phyloP scores from a whole-genome alignment of 2,329 filamentous ascomycete genomes.

The Coniochaeta hoffmannii region DNA sequence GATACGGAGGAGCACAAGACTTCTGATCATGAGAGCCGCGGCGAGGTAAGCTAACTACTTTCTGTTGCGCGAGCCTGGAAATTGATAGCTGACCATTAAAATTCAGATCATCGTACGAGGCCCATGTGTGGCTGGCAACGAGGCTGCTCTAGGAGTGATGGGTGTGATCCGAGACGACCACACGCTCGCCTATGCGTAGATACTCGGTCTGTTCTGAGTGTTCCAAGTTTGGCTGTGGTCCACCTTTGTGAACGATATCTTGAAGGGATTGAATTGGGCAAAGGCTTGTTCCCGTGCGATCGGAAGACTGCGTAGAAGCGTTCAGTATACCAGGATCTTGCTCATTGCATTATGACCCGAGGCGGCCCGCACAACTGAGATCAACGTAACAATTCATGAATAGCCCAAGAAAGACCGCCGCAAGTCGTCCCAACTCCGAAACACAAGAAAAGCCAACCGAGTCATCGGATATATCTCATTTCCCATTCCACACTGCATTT shows the following conservation, averaged over 20 bases:
- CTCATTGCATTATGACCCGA: not conserved
- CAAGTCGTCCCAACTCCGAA: not conserved
- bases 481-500: not conserved
- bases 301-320: not conserved
- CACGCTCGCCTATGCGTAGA: conserved; percentile 53
- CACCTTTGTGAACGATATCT: not conserved
- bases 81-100: conserved; percentile 8
- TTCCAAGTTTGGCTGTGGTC: not conserved
- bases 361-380: not conserved
- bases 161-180: conserved; percentile 65
- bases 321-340: not conserved
- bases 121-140: conserved; percentile 63
- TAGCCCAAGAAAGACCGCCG: not conserved
- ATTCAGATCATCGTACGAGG: conserved; percentile 62
- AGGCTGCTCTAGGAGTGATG: conserved; percentile 54
- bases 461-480: not conserved
- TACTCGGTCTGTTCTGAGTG: not conserved
- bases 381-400: not conserved
- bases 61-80: not conserved
- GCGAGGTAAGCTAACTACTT: conserved; percentile 46
- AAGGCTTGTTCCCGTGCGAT: not conserved
- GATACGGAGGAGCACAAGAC: conserved; percentile 55
- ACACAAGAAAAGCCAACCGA: not conserved
- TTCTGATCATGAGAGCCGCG: conserved; percentile 52
- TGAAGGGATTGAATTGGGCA: not conserved